A percentile compares a stretch with the other conserved stretches of the same genome.
Conservation (phyloP, 768 basidiomycete genomes). For the Lactarius akahatsu region DNA sequence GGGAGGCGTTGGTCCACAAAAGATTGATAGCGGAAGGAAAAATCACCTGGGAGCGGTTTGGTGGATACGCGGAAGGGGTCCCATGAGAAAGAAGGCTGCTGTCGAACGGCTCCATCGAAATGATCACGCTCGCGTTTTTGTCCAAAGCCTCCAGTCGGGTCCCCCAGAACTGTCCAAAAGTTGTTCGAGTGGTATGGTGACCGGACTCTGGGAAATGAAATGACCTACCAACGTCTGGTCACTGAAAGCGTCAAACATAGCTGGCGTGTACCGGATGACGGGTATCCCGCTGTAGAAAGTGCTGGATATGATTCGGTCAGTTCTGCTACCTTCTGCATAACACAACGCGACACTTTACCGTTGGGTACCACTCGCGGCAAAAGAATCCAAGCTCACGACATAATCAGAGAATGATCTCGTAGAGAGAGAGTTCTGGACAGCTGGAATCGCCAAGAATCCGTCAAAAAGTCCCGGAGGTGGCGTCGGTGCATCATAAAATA, state of each 20-base stretch:
- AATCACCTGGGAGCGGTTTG: constrained; percentile 15
- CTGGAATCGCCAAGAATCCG: constrained; percentile 27
- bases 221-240: background rate
- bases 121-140: background rate
- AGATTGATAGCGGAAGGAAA: constrained; percentile 1
- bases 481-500: constrained; percentile 30
- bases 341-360: background rate
- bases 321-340: background rate
- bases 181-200: background rate
- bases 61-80: constrained; percentile 19
- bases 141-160: background rate
- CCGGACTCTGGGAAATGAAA: background rate
- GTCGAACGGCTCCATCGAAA: constrained; percentile 7
- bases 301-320: background rate
- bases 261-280: background rate
- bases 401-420: constrained; percentile 5
- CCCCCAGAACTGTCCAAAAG: constrained; percentile 15
- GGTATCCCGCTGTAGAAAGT: background rate
- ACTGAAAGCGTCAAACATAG: background rate
- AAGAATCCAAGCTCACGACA: background rate
- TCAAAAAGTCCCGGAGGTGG: constrained; percentile 27
- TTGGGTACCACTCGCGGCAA: background rate
- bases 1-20: constrained; percentile 24
- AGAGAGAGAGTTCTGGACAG: background rate
- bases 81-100: constrained; percentile 14